These are phyloP conservation scores for Lobosporangium transversale DNA, from an alignment of 192 early-diverging fungal species.

Conservation along the genomic window DNA sequence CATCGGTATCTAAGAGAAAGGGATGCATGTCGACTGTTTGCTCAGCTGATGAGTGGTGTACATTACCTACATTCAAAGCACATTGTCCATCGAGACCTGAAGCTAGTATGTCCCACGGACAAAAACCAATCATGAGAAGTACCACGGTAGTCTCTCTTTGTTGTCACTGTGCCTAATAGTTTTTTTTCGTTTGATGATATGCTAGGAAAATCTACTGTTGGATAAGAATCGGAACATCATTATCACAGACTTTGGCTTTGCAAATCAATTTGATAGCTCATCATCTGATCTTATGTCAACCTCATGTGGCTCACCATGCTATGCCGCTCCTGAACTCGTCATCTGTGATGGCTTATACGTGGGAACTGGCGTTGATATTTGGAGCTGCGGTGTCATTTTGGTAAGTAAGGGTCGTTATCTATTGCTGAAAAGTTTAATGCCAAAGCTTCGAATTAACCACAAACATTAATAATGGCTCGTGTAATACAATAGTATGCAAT, in stretches of 20 bases:
- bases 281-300: conserved; percentile 89
- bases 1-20: conserved; percentile 92
- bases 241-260: conserved; percentile 99
- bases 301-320: conserved; percentile 97
- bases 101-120: conserved; percentile 71
- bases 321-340: conserved; percentile 99
- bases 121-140: not conserved
- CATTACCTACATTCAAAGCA: conserved; percentile 91
- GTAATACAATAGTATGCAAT: conserved; percentile 79
- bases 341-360: conserved; percentile 96
- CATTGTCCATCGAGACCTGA: conserved; percentile 97
- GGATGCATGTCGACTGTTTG: conserved; percentile 92
- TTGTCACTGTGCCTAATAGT: not conserved
- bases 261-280: conserved; percentile 83
- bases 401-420: conserved; percentile 44
- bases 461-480: no score
- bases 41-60: conserved; percentile 93
- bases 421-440: no score
- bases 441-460: no score
- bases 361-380: conserved; percentile 96
- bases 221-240: conserved; percentile 92
- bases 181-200: not conserved
- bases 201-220: conserved; percentile 91
- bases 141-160: not conserved
- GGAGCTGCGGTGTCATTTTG: conserved; percentile 98